These are phyloP conservation scores for Pestalotiopsis fici DNA, from an alignment of 2,329 filamentous ascomycete genomes.

Conservation along the genomic window DNA sequence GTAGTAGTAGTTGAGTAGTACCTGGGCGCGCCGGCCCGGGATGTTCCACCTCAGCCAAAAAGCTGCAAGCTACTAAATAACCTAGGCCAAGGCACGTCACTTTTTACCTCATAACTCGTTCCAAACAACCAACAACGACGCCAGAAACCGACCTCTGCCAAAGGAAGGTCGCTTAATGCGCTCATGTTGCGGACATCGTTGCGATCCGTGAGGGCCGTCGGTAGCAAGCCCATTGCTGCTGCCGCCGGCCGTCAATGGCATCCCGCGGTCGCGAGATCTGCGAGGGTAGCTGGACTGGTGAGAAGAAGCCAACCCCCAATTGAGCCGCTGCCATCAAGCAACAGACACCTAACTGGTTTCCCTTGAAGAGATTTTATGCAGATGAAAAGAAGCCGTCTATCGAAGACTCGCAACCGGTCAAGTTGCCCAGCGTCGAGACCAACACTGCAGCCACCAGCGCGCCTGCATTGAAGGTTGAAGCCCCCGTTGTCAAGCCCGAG, in stretches of 20 bases:
- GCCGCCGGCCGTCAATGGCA: slow-evolving; percentile 62
- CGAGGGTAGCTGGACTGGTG: slow-evolving; percentile 41
- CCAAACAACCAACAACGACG: slow-evolving; percentile 11
- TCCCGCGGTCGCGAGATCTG: slow-evolving; percentile 37
- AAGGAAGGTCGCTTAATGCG: slow-evolving; percentile 39
- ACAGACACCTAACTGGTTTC: slow-evolving; percentile 14
- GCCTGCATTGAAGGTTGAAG: slow-evolving; percentile 30
- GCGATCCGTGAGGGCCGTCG: slow-evolving; percentile 63
- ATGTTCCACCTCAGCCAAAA: slow-evolving; percentile 13
- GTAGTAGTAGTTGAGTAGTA: no score
- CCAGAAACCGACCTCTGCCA: slow-evolving; percentile 12
- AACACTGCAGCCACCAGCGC: slow-evolving; percentile 47
- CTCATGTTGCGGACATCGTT: slow-evolving; percentile 71
- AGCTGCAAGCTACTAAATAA: not conserved
- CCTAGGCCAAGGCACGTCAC: slow-evolving; percentile 3
- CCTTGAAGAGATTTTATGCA: slow-evolving; percentile 56
- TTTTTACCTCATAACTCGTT: not conserved
- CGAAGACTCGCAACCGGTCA: slow-evolving; percentile 47
- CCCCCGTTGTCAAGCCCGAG: slow-evolving; percentile 36
- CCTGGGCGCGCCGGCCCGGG: slow-evolving; percentile 8
- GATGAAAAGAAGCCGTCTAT: slow-evolving; percentile 52
- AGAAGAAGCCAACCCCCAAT: slow-evolving; percentile 15
- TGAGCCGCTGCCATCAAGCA: not conserved
- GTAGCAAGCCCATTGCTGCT: slow-evolving; percentile 54
- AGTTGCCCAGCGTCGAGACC: slow-evolving; percentile 56